A percentile compares a stretch with the other conserved stretches of the same genome.
phyloP scores from a whole-genome alignment of 2,329 filamentous ascomycete species.

The Talaromyces atroroseus region DNA sequence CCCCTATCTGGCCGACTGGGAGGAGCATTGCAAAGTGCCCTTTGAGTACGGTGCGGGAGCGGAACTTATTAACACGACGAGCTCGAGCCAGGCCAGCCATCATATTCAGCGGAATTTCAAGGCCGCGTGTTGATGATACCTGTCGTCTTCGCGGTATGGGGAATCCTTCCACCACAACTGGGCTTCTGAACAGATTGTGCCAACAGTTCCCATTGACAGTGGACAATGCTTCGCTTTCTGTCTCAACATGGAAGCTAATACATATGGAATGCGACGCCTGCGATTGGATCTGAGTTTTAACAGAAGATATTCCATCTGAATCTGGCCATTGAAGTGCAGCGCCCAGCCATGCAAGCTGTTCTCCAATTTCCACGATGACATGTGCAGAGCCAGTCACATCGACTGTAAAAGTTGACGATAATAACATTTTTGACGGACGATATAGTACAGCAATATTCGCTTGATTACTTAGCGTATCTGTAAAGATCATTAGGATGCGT shows the following conservation, averaged over 20 bases:
- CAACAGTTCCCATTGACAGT: slow-evolving; percentile 24
- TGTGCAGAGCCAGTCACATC: slow-evolving; percentile 7
- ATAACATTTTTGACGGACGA: no score
- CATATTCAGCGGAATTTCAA: slow-evolving; percentile 24
- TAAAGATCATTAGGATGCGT: no score
- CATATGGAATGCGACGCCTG: slow-evolving; percentile 16
- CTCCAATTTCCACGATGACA: slow-evolving; percentile 28
- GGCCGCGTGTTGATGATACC: slow-evolving; percentile 19
- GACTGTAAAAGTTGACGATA: background rate
- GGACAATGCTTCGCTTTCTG: background rate
- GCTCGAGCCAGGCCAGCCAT: slow-evolving; percentile 11
- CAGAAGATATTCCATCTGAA: no score
- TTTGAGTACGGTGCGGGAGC: slow-evolving; percentile 27
- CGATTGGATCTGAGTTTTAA: no score
- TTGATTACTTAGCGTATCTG: no score
- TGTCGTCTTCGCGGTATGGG: slow-evolving; percentile 19
- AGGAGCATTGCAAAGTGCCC: slow-evolving; percentile 32
- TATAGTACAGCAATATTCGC: background rate
- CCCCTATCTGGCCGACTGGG: slow-evolving; percentile 15
- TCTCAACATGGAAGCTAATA: background rate
- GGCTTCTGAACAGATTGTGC: slow-evolving; percentile 24
- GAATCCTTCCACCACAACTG: slow-evolving; percentile 26
- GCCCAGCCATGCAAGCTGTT: slow-evolving; percentile 34
- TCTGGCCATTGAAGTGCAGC: slow-evolving; percentile 26
- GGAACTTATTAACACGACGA: slow-evolving; percentile 20